Evolutionary conservation across 1,139 yeast species (phyloP), one percentile per base, ranked within the genome.

Genomic region (Pichia kudriavzevii): DNA sequence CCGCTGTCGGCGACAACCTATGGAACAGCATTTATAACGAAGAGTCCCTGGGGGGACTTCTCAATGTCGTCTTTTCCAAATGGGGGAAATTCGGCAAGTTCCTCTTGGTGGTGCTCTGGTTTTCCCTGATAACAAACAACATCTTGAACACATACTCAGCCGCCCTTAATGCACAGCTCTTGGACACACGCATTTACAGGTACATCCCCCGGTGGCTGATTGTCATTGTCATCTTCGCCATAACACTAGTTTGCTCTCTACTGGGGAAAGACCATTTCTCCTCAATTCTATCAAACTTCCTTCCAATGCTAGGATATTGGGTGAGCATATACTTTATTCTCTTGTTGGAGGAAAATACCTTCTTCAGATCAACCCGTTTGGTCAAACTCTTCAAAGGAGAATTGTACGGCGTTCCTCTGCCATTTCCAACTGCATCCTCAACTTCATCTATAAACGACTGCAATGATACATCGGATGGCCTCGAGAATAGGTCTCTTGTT

Each of bases 231-330:
- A 67, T 81, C 23, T 82, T 88, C 4, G 73, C 66, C 2, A 61
- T 82, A 15, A 79, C 77, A 48, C 64, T 83, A 47, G 75, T 80
- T 2, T 70, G 81, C 55, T 79, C 91, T 1, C 53, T 80, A 35
- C 91, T 75, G 9, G 96, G 96, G 9, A 69, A 84, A 49, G 64
- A 81, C 56, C 75, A 77, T 48, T 81, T 87, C 54, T 69, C 87
- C 30, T 67, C 76, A 4, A 84, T 85, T 43, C 64, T 87, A 52
- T 75, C 87, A n/a, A 87, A 85, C 52, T 87, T 87, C 62, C 64
- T 87, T 47, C 95, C 96, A 8, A 85, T 87, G 95, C 74, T 87
- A 42, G 95, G 95, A 1, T 87, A 87, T 60, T 87, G 96, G 96
- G 72, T 83, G 35, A 76, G 91, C 35, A 83, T 87, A 63, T 87